Conservation (phyloP, 108 stramenopile genomes). For the Skeletonema costatum region DNA sequence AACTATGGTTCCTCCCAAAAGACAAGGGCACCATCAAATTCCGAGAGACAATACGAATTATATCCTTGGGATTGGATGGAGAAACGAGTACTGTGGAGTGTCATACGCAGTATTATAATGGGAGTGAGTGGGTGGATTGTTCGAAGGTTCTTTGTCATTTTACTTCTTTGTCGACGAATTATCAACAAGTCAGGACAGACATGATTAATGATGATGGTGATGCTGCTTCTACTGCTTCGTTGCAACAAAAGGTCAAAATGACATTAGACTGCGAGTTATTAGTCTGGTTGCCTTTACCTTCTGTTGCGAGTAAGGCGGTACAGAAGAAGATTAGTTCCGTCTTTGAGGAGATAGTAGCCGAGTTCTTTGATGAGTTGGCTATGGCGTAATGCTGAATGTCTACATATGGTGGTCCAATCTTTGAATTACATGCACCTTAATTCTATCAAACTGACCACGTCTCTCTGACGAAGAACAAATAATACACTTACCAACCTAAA, state of each 20-base stretch:
- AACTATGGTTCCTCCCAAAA: slow-evolving; percentile 29
- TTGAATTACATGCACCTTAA: not conserved
- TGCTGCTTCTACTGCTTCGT: not conserved
- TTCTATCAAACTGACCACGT: too few species aligned
- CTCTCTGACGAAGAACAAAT: not conserved
- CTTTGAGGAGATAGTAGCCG: slow-evolving; percentile 21
- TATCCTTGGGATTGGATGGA: slow-evolving; percentile 21
- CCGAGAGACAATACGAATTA: slow-evolving; percentile 32
- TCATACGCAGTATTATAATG: slow-evolving; percentile 31
- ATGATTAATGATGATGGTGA: not conserved
- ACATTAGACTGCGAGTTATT: slow-evolving; percentile 33
- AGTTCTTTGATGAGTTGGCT: not conserved
- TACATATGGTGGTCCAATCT: not conserved
- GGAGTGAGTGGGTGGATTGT: slow-evolving; percentile 24
- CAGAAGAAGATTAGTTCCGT: slow-evolving; percentile 25
- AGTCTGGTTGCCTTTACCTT: slow-evolving; percentile 43
- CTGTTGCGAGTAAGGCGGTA: slow-evolving; percentile 21
- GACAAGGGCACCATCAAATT: slow-evolving; percentile 16
- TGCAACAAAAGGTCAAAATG: slow-evolving; percentile 20
- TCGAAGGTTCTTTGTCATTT: slow-evolving; percentile 34
- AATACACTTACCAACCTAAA: not conserved
- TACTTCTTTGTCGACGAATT: not conserved
- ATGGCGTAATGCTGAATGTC: not conserved
- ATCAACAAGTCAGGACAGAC: not conserved
- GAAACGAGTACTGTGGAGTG: slow-evolving; percentile 33